Conservation (phyloP, 208 protist genomes). For the Acanthamoeba sp. region DNA sequence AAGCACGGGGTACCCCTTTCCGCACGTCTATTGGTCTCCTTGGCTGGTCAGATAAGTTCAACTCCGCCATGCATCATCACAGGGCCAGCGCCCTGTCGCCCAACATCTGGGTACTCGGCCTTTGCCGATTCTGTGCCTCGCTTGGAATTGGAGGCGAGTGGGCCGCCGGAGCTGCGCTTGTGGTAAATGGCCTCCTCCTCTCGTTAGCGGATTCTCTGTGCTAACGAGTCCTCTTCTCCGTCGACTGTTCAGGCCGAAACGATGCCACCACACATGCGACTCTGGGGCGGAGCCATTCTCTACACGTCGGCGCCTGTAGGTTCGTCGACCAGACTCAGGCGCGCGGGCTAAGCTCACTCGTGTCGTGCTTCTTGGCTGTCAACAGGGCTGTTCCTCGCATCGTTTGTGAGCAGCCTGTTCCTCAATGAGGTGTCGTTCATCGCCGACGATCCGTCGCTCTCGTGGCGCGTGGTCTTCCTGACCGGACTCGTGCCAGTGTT, state of each 20-base stretch:
- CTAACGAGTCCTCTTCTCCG: neutral
- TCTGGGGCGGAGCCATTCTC: constrained; percentile 64
- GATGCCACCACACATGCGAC: constrained; percentile 49
- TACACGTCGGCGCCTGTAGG: constrained; percentile 59
- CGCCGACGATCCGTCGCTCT: constrained; percentile 47
- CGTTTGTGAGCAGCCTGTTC: constrained; percentile 67
- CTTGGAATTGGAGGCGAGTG: constrained; percentile 63
- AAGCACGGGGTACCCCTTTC: constrained; percentile 16
- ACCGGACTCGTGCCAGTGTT: constrained; percentile 42
- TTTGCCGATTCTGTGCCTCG: constrained; percentile 42
- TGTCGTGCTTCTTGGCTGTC: neutral
- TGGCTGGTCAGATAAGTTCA: no score
- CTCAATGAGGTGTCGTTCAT: constrained; percentile 66
- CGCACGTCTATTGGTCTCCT: neutral
- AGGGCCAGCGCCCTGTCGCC: constrained; percentile 13
- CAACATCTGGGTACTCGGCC: constrained; percentile 58
- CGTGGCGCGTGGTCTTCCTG: constrained; percentile 58
- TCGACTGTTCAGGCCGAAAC: constrained; percentile 45
- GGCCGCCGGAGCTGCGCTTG: constrained; percentile 52
- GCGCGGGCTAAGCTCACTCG: neutral
- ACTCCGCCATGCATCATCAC: neutral
- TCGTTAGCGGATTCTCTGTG: neutral
- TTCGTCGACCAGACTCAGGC: neutral
- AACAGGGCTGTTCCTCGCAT: constrained; percentile 51
- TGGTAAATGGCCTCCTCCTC: neutral